Base-by-base conservation (phyloP, 306 rosid species). In the Prunus fruticosa region DNA sequence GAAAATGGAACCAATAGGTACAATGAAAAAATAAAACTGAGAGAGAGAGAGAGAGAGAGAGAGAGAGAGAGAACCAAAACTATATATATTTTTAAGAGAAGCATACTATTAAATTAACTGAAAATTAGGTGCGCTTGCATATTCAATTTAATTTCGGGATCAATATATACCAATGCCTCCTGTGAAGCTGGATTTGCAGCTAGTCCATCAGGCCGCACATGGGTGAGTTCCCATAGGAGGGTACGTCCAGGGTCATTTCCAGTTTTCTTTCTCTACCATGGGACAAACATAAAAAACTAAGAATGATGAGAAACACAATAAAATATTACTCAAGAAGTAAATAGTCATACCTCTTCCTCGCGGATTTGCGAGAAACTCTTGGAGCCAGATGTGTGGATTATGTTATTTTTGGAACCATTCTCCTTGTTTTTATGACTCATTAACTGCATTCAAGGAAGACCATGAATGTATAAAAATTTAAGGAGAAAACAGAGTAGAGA, bases 121-220 rank as follows among this genome's bases (percentile, higher is more conserved):
- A 52, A 16, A 71, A 28, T n/a, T 27, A 71, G 20, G 49, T 34
- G 11, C 54, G n/a, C 51, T 51, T 10, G 75, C 32, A 71, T 71
- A 32, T 71, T 62, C 22, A 38, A n/a, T 71, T 53, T 47, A 22
- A 25, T 16, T 22, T 50, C 50, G 3, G 58, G 38, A 19, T 49
- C 43, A 69, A 50, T 8, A 7, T 16, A 69, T 69, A 69, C 73
- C 73, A 47, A 52, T 49, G 23, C 73, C 25, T 49, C 73, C 60
- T 69, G 73, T 50, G 73, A 69, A 50, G 57, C 38, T 27, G 56
- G 73, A 69, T 23, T 69, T 49, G 73, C 61, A 4, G 60, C 73
- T 25, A 14, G 41, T 27, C 57, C 60, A 50, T 69, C 73, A 69
- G 73, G 41, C 25, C 45, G 38, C 23, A 49, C 60, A 16, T 49